These are phyloP conservation scores for Grosmannia penicillata DNA, from an alignment of 2,329 filamentous ascomycete genomes.

Conservation along the genomic window DNA sequence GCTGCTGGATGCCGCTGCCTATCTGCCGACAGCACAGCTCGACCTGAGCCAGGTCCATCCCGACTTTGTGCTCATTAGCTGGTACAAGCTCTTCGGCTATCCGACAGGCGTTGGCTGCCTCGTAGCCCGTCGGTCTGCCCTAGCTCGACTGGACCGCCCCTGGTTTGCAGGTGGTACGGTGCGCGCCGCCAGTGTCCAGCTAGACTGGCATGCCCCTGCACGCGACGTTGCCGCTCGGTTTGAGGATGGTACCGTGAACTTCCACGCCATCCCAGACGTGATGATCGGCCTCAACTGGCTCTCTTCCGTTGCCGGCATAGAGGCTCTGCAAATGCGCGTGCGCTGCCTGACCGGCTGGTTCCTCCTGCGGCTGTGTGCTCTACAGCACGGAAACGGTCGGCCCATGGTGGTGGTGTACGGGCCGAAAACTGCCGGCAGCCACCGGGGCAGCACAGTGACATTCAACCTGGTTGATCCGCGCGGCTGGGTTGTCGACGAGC, in stretches of 20 bases:
- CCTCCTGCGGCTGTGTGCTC: constrained; percentile 15
- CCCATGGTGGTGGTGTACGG: constrained; percentile 22
- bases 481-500: constrained; percentile 21
- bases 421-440: constrained; percentile 12
- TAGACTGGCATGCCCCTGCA: constrained; percentile 17
- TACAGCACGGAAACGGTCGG: constrained; percentile 19
- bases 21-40: constrained; percentile 20
- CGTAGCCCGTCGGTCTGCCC: constrained; percentile 17
- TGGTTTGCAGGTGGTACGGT: constrained; percentile 27
- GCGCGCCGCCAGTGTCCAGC: constrained; percentile 16
- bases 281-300: constrained; percentile 22
- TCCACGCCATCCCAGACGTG: constrained; percentile 23
- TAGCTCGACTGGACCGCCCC: constrained; percentile 18
- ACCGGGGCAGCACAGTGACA: constrained; percentile 21
- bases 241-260: constrained; percentile 26
- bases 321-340: constrained; percentile 17
- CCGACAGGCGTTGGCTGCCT: constrained; percentile 26
- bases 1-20: constrained; percentile 24
- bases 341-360: constrained; percentile 22
- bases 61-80: constrained; percentile 23
- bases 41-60: constrained; percentile 20
- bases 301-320: constrained; percentile 13
- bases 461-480: constrained; percentile 22
- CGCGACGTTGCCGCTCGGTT: constrained; percentile 17
- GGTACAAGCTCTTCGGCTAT: constrained; percentile 27